phyloP scores from a whole-genome alignment of 768 basidiomycete species.

The Suillus lakei region DNA sequence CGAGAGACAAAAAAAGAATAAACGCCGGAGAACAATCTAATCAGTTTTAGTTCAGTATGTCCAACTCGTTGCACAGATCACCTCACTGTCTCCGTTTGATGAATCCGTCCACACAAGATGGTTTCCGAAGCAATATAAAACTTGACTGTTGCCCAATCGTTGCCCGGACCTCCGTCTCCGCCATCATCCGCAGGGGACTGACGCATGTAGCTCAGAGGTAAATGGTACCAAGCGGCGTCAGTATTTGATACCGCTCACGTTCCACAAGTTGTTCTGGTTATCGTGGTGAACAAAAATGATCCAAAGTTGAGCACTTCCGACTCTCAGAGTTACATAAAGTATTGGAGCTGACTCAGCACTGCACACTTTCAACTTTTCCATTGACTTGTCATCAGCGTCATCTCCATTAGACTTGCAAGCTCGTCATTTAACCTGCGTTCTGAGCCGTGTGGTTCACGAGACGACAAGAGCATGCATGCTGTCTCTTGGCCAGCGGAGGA shows the following conservation, averaged over 20 bases:
- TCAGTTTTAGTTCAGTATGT: background rate
- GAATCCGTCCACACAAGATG: background rate
- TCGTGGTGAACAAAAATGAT: background rate
- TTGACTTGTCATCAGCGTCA: background rate
- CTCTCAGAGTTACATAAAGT: no score
- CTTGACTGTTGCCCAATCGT: background rate
- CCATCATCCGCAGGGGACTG: background rate
- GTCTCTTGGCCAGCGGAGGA: slow-evolving; percentile 10
- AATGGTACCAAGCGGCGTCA: background rate
- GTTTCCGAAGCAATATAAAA: no score
- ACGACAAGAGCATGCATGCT: slow-evolving; percentile 24
- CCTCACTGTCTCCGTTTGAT: background rate
- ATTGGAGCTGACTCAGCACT: slow-evolving; percentile 1
- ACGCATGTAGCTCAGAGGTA: background rate
- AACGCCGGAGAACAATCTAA: slow-evolving; percentile 46
- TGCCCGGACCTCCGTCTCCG: background rate
- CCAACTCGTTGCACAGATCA: background rate
- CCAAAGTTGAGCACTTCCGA: background rate
- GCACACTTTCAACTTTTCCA: background rate
- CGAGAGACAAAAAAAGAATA: slow-evolving; percentile 67
- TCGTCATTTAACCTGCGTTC: background rate
- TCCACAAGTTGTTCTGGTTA: background rate
- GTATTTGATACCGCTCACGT: background rate
- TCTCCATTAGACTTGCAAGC: background rate
- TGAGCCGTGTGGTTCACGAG: background rate